Conservation (phyloP, 1,284 basidiomycete genomes). For the Rhodotorula sp. region DNA sequence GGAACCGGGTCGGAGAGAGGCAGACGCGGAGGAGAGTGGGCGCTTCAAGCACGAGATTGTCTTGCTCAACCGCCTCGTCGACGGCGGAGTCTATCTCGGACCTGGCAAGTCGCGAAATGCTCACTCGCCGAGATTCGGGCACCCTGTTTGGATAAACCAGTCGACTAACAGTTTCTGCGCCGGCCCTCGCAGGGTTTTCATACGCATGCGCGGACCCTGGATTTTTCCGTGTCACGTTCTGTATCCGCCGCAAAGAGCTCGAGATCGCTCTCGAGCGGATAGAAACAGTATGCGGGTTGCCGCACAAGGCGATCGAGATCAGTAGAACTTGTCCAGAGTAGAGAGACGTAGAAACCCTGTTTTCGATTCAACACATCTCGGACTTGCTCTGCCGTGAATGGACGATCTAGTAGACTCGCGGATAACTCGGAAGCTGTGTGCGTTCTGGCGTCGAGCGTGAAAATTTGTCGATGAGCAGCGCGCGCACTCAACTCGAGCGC, state of each 20-base stretch:
- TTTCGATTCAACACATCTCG: no score
- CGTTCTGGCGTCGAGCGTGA: no score
- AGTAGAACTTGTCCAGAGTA: constrained; percentile 1
- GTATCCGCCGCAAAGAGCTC: constrained; percentile 28
- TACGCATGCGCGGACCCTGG: constrained; percentile 35
- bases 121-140: no score
- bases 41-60: constrained; percentile 16
- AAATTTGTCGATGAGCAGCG: no score
- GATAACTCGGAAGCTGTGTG: no score
- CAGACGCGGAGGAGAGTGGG: background rate
- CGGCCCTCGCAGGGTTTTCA: constrained; percentile 40
- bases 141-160: no score
- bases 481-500: no score
- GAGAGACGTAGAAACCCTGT: background rate
- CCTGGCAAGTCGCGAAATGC: constrained; percentile 22
- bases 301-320: background rate
- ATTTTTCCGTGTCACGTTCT: constrained; percentile 44
- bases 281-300: constrained; percentile 8
- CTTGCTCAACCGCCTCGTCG: constrained; percentile 35
- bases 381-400: no score
- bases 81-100: constrained; percentile 38
- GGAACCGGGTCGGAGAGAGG: background rate
- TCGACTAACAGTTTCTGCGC: no score
- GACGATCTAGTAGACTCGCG: no score
- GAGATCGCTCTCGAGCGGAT: constrained; percentile 23